Percentiles rank a stretch among this genome's conserved stretches.
Evolutionary conservation across 2,329 filamentous ascomycete species (phyloP).

Genomic region (Emergomyces pasteurianus): DNA sequence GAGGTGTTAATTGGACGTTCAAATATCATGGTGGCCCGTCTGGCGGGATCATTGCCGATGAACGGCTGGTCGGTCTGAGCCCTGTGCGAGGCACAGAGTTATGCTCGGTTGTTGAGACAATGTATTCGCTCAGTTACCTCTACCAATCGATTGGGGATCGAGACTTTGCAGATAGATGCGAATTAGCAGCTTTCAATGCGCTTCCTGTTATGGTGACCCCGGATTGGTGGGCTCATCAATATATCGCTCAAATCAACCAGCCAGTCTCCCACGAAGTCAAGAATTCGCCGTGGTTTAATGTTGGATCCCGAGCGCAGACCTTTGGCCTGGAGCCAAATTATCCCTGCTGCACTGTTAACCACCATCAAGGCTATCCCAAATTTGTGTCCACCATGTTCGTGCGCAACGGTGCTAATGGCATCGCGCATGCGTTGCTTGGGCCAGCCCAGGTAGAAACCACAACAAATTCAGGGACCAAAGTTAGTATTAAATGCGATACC

Average conservation of each 20-base stretch:
- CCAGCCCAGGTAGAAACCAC: constrained; percentile 33
- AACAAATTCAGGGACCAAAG: constrained; percentile 23
- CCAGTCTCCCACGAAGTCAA: constrained; percentile 36
- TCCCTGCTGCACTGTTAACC: constrained; percentile 47
- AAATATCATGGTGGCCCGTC: constrained; percentile 37
- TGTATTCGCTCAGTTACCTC: constrained; percentile 41
- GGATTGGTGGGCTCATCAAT: constrained; percentile 47
- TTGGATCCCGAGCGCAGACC: constrained; percentile 33
- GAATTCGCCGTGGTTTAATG: constrained; percentile 38
- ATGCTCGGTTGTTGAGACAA: constrained; percentile 41
- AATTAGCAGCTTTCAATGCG: constrained; percentile 44
- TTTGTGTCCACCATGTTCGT: constrained; percentile 41
- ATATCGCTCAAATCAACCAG: constrained; percentile 44
- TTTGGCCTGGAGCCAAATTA: constrained; percentile 43
- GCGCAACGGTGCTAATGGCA: constrained; percentile 28
- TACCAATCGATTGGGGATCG: constrained; percentile 38
- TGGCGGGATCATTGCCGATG: constrained; percentile 40
- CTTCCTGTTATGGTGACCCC: constrained; percentile 40
- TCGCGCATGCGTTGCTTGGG: constrained; percentile 41
- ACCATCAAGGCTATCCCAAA: constrained; percentile 46
- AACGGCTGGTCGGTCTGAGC: constrained; percentile 34
- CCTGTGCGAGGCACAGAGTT: constrained; percentile 37
- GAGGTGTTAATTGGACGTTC: constrained; percentile 38
- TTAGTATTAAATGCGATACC: constrained; percentile 37
- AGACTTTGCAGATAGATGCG: constrained; percentile 40